These are phyloP conservation scores for Coprinopsis marcescibilis DNA, from an alignment of 768 basidiomycete species.

Conservation along the genomic window DNA sequence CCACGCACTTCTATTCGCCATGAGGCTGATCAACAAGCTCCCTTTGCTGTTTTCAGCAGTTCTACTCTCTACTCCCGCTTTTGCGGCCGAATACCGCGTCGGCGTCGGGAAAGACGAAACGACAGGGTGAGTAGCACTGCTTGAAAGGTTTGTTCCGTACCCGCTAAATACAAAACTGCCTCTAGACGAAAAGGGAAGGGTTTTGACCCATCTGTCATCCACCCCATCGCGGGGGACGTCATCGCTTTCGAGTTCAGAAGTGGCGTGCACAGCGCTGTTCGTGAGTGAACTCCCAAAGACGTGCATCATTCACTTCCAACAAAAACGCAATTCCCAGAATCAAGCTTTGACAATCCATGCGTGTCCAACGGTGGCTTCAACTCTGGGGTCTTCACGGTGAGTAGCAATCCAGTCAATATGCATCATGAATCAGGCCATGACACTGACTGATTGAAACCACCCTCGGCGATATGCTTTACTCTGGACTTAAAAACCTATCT, in stretches of 20 bases:
- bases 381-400: slow-evolving; percentile 29
- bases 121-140: slow-evolving; percentile 27
- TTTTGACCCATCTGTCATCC: slow-evolving; percentile 36
- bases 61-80: neutral
- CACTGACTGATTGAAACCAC: slow-evolving; percentile 3
- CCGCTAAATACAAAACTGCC: neutral
- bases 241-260: slow-evolving; percentile 34
- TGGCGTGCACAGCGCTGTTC: slow-evolving; percentile 33
- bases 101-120: slow-evolving; percentile 37
- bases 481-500: neutral
- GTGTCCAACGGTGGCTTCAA: slow-evolving; percentile 28
- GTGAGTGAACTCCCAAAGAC: slow-evolving; percentile 25
- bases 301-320: neutral
- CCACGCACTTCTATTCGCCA: too few species aligned
- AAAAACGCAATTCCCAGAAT: slow-evolving; percentile 28
- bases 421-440: neutral
- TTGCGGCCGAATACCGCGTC: slow-evolving; percentile 28
- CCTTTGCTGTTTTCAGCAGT: too few species aligned
- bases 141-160: neutral
- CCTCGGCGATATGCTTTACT: too few species aligned
- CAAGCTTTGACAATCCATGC: slow-evolving; percentile 33
- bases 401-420: neutral
- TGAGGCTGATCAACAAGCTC: too few species aligned
- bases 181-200: slow-evolving; percentile 33
- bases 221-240: slow-evolving; percentile 28